phyloP scores from a whole-genome alignment of 75 land plant genomes.

The Larix kaempferi region DNA sequence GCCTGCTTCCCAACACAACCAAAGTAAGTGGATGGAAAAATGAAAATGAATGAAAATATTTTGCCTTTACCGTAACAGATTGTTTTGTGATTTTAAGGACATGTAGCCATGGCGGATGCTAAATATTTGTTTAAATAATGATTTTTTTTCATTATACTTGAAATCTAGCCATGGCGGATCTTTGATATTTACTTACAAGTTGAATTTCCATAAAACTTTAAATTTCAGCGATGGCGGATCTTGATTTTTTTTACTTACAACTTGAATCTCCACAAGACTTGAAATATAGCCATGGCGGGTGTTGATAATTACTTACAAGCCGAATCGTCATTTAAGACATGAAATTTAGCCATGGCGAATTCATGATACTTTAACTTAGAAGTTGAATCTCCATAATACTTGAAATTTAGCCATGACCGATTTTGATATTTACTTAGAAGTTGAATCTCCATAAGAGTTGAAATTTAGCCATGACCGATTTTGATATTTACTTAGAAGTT shows the following conservation, averaged over 20 bases:
- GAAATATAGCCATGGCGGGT: neutral
- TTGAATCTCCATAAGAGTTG: neutral
- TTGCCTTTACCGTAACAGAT: neutral
- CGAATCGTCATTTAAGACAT: too few relatives aligned
- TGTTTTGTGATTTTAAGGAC: neutral
- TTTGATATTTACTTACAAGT: neutral
- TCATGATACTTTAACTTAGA: too few relatives aligned
- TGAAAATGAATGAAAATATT: neutral
- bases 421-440: neutral
- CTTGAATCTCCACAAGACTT: neutral
- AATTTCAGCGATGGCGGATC: neutral
- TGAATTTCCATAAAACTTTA: neutral
- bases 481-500: neutral
- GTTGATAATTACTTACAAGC: too few relatives aligned
- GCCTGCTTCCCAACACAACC: conserved; percentile 37
- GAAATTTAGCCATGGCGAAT: too few relatives aligned
- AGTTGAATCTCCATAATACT: too few relatives aligned
- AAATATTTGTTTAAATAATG: neutral
- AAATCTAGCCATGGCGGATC: neutral
- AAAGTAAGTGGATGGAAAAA: conserved; percentile 23
- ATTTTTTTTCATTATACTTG: neutral
- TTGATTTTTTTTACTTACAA: neutral
- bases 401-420: neutral
- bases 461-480: neutral
- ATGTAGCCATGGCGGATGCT: neutral